Evolutionary conservation across 345 rosid species (phyloP), one percentile per base, ranked within the genome.

Genomic region (Laguncularia racemosa): DNA sequence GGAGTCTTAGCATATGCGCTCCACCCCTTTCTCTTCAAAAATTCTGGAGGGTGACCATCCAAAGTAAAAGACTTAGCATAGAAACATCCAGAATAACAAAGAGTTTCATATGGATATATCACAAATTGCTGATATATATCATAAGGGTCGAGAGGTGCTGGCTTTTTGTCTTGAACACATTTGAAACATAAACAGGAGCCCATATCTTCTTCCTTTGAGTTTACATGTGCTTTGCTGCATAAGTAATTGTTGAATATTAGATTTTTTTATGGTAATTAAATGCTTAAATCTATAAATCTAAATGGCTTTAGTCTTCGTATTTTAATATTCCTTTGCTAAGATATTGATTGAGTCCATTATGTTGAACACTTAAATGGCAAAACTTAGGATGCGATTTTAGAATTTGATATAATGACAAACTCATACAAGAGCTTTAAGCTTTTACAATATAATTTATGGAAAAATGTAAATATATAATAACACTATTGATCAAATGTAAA

Each of bases 11-110:
- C 61, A 15, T 55, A 48, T 7, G 74, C 53, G 15, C 33, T 46
- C 92, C 89, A 88, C 15, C 81, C 68, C 49, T 71, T 76, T 56
- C 67, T 81, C 53, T 71, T 65, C 3, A 85, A 60, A 50, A 77
- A 77, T 16, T 58, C 13, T 14, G 89, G 91, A 40, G 92, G 88
- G 49, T 57, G 20, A 0, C 84, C 84, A 20, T 77, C 75, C 2
- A 73, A 69, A 16, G 67, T 74, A 12, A 77, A 63, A 2, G 92
- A 82, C 44, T 66, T 88, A 17, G 89, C 79, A 18, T 0, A 57
- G 57, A 68, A 81, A 5, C 18, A 0, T 15, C 51, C 28, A 6
- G 63, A 2, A 48, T 47, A 14, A 10, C 23, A 62, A 15, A 46
- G 12, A 1, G 48, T 44, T 15, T 64, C 26, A 14, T 63, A 45